Percentiles rank a stretch among this genome's conserved stretches.
phyloP scores from a whole-genome alignment of 441 rosid species.

The Jatropha multifida region DNA sequence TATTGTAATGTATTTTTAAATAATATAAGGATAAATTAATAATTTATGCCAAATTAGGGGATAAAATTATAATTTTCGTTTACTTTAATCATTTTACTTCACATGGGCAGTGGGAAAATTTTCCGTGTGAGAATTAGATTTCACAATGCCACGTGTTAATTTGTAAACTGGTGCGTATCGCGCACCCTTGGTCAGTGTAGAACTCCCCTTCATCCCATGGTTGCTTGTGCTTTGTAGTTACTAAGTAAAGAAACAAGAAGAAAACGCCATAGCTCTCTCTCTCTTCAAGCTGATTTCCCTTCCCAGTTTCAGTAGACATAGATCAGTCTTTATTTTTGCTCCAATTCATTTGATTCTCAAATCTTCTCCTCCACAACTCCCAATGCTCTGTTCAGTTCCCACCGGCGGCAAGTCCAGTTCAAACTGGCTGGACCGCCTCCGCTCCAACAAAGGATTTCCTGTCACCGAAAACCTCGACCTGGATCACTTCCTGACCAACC shows the following conservation, averaged over 20 bases:
- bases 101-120: too few relatives aligned
- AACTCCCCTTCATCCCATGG: not conserved
- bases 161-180: not conserved
- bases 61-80: too few relatives aligned
- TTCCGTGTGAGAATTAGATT: too few relatives aligned
- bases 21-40: too few relatives aligned
- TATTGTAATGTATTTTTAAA: too few relatives aligned
- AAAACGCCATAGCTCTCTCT: not conserved
- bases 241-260: not conserved
- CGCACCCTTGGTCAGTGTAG: not conserved
- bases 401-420: conserved; percentile 55
- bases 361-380: not conserved
- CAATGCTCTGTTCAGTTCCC: conserved; percentile 65
- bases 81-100: too few relatives aligned
- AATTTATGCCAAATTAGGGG: too few relatives aligned
- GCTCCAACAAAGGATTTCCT: conserved; percentile 75
- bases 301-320: too few relatives aligned
- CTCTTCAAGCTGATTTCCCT: not conserved
- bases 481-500: conserved; percentile 51
- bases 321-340: not conserved
- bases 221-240: not conserved
- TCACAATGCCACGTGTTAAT: not conserved
- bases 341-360: not conserved
- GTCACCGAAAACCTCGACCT: conserved; percentile 55
- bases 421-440: conserved; percentile 86